Evolutionary conservation across 2,329 filamentous ascomycete species (phyloP).

Genomic region (Curvularia hawaiiensis): DNA sequence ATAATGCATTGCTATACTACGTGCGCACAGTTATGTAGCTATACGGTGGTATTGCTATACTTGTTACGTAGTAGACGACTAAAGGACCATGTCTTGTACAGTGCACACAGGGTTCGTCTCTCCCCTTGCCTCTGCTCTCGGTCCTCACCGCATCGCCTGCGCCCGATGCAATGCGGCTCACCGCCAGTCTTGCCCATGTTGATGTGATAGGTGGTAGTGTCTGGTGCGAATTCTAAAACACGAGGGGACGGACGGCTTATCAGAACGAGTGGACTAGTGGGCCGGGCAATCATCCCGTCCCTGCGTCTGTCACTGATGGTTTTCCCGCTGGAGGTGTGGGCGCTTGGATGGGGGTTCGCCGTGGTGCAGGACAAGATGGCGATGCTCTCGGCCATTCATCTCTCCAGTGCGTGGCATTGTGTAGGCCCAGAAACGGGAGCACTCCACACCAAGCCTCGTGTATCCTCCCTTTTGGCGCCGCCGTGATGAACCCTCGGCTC

Average conservation of each 20-base stretch:
- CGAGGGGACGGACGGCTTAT: neutral
- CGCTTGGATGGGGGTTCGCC: neutral
- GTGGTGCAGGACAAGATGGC: neutral
- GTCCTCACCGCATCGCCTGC: conserved; percentile 15
- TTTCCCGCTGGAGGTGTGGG: neutral
- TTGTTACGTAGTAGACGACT: no score
- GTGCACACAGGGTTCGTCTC: neutral
- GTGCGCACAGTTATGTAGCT: no score
- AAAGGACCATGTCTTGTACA: no score
- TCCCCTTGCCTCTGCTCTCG: neutral
- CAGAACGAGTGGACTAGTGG: conserved; percentile 1
- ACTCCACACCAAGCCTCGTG: neutral
- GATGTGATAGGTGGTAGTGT: neutral
- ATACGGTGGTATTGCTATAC: no score
- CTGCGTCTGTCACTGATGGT: conserved; percentile 1
- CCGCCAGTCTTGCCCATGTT: conserved; percentile 22
- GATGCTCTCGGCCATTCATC: neutral
- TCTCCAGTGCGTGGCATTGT: neutral
- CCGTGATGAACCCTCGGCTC: neutral
- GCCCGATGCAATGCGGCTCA: conserved; percentile 20
- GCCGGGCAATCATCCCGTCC: conserved; percentile 4
- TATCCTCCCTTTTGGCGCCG: neutral
- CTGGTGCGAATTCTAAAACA: neutral
- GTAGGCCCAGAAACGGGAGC: neutral
- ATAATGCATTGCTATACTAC: no score